phyloP scores from a whole-genome alignment of 805 yeast genomes.

The Candida cerambycidarum region DNA sequence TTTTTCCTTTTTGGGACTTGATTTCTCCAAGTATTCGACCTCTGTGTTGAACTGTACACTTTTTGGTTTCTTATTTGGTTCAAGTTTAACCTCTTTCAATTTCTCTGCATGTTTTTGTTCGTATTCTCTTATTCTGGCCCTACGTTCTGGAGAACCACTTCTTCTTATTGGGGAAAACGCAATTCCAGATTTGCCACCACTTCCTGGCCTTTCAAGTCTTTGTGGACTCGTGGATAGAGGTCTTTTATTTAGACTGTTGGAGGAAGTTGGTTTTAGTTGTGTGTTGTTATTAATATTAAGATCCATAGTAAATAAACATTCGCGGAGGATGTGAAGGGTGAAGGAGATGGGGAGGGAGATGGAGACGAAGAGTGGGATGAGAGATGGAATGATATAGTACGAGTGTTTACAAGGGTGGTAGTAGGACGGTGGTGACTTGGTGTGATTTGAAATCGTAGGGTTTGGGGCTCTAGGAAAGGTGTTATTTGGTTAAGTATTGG shows the following conservation, averaged over 20 bases:
- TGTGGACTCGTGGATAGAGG: background rate
- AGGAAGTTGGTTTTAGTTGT: slow-evolving; percentile 1
- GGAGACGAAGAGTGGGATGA: too few species aligned
- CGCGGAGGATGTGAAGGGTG: background rate
- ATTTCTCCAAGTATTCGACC: slow-evolving; percentile 11
- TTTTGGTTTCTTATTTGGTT: slow-evolving; percentile 9
- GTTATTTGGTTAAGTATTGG: too few species aligned
- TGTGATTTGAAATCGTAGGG: too few species aligned
- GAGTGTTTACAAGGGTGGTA: too few species aligned
- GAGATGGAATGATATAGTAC: too few species aligned
- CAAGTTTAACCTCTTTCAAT: slow-evolving; percentile 1
- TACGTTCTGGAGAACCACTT: slow-evolving; percentile 37
- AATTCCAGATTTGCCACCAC: background rate
- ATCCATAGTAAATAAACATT: slow-evolving; percentile 1
- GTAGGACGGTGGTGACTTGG: too few species aligned
- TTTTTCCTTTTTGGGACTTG: slow-evolving; percentile 1
- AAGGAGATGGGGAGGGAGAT: too few species aligned
- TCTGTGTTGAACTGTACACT: slow-evolving; percentile 14
- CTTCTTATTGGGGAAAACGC: slow-evolving; percentile 24
- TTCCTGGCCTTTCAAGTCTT: slow-evolving; percentile 1
- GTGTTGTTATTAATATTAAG: slow-evolving; percentile 1
- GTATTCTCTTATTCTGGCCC: slow-evolving; percentile 29
- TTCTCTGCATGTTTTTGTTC: slow-evolving; percentile 19
- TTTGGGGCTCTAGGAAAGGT: too few species aligned
- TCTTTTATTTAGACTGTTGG: background rate